These are phyloP conservation scores for Blastobotrys terrestris DNA, from an alignment of 805 yeast genomes.

Conservation along the genomic window DNA sequence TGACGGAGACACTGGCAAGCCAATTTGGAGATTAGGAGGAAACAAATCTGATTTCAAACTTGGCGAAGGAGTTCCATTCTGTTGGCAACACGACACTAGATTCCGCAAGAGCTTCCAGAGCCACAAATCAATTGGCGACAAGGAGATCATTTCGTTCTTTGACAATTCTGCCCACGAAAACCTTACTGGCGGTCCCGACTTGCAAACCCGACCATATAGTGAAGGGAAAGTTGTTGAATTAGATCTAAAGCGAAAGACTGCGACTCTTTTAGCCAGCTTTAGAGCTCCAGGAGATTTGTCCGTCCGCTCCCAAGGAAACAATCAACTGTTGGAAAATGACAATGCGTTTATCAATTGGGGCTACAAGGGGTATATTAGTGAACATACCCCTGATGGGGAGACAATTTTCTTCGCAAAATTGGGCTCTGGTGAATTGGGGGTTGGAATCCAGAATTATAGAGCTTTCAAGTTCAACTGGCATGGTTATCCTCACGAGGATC, in stretches of 20 bases:
- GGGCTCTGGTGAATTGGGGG: conserved; percentile 10
- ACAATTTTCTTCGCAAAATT: conserved; percentile 12
- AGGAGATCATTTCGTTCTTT: conserved; percentile 6
- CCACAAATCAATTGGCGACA: conserved; percentile 7
- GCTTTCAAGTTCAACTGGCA: conserved; percentile 13
- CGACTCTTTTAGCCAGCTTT: conserved; percentile 6
- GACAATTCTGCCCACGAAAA: conserved; percentile 15
- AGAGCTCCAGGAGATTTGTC: conserved; percentile 8
- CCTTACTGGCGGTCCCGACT: conserved; percentile 4
- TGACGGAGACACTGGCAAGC: conserved; percentile 10
- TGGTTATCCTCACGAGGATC: conserved; percentile 11
- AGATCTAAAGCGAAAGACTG: conserved; percentile 7
- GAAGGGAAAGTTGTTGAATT: conserved; percentile 10
- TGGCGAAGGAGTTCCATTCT: conserved; percentile 8
- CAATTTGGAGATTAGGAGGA: conserved; percentile 12
- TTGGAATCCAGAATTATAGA: conserved; percentile 10
- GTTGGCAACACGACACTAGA: conserved; percentile 14
- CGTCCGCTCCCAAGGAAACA: conserved; percentile 12
- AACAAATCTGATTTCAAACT: conserved; percentile 8
- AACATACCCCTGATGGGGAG: conserved; percentile 8
- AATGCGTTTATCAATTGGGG: conserved; percentile 15
- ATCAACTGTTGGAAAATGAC: conserved; percentile 11
- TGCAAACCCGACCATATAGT: conserved; percentile 5
- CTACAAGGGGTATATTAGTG: conserved; percentile 11
- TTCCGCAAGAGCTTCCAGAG: conserved; percentile 6